Percentiles rank a stretch among this genome's conserved stretches.
Conservation (phyloP, 768 basidiomycete genomes). For the Zangia roseola region DNA sequence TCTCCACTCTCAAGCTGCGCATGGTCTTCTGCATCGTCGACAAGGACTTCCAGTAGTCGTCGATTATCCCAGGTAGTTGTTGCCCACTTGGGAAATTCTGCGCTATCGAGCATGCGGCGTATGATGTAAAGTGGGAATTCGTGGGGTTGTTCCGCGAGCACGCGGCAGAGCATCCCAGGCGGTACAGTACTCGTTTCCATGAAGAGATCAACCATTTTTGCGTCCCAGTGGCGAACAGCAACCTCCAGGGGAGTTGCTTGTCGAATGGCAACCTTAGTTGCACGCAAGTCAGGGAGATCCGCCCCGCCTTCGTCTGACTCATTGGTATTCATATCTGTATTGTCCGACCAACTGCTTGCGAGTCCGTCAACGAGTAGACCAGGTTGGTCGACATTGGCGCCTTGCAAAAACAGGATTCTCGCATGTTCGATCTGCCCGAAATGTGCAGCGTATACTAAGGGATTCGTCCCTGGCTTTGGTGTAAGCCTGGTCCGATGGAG, state of each 20-base stretch:
- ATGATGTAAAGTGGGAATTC: constrained; percentile 1
- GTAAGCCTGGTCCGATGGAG: neutral
- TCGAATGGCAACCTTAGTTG: neutral
- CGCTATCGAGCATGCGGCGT: neutral
- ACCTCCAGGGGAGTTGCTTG: neutral
- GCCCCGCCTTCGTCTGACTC: too few species aligned
- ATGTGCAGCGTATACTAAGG: constrained; percentile 2
- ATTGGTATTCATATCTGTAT: too few species aligned
- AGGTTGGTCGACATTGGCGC: neutral
- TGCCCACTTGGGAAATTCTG: neutral
- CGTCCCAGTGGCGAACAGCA: constrained; percentile 4
- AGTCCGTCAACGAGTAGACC: neutral
- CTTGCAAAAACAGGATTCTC: neutral
- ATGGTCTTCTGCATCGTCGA: neutral
- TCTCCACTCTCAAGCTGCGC: neutral
- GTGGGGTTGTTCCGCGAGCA: neutral
- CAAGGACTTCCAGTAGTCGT: constrained; percentile 1
- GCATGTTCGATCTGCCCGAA: neutral
- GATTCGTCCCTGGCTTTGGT: neutral
- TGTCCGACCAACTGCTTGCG: too few species aligned
- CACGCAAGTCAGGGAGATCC: neutral
- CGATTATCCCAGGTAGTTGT: neutral
- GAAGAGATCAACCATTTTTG: neutral
- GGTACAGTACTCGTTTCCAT: neutral
- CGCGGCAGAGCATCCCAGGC: neutral